Evolutionary conservation across 208 protist genomes (phyloP).

Genomic region (Wallacemonas collosoma): DNA sequence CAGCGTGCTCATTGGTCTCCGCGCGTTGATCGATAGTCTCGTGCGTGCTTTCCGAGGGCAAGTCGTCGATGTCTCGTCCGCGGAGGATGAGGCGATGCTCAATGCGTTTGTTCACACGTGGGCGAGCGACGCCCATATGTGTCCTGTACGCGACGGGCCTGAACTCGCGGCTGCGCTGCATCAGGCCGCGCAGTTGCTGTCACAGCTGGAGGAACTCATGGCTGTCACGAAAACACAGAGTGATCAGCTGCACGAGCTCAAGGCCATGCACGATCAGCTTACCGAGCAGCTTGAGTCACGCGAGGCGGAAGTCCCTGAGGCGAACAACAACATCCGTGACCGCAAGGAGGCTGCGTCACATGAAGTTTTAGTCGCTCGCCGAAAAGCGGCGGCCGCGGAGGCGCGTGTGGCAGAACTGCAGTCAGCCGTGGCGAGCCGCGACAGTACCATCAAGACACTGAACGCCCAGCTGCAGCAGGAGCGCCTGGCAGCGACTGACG

Average conservation of each 20-base stretch:
- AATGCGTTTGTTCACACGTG: slow-evolving; percentile 29
- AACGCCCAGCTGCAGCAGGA: slow-evolving; percentile 17
- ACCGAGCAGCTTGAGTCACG: slow-evolving; percentile 21
- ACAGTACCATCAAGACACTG: neutral
- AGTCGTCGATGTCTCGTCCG: slow-evolving; percentile 37
- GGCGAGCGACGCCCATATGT: slow-evolving; percentile 28
- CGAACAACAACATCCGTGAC: neutral
- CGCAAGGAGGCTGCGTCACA: neutral
- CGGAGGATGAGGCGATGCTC: slow-evolving; percentile 31
- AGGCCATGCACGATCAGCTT: slow-evolving; percentile 27
- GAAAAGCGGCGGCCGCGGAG: no score
- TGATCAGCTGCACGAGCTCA: slow-evolving; percentile 46
- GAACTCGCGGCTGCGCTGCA: slow-evolving; percentile 40
- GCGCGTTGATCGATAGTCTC: slow-evolving; percentile 44
- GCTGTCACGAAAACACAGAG: slow-evolving; percentile 47
- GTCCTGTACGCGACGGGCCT: slow-evolving; percentile 49
- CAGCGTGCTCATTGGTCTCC: slow-evolving; percentile 47
- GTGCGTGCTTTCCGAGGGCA: slow-evolving; percentile 39
- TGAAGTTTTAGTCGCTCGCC: no score
- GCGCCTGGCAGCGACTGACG: slow-evolving; percentile 4
- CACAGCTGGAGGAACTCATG: slow-evolving; percentile 47
- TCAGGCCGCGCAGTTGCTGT: slow-evolving; percentile 50
- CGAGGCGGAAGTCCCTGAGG: neutral
- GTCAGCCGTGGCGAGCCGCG: neutral
- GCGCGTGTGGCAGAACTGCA: slow-evolving; percentile 2